Evolutionary conservation across 2,329 filamentous ascomycete genomes (phyloP).

Genomic region (Curvularia hawaiiensis): DNA sequence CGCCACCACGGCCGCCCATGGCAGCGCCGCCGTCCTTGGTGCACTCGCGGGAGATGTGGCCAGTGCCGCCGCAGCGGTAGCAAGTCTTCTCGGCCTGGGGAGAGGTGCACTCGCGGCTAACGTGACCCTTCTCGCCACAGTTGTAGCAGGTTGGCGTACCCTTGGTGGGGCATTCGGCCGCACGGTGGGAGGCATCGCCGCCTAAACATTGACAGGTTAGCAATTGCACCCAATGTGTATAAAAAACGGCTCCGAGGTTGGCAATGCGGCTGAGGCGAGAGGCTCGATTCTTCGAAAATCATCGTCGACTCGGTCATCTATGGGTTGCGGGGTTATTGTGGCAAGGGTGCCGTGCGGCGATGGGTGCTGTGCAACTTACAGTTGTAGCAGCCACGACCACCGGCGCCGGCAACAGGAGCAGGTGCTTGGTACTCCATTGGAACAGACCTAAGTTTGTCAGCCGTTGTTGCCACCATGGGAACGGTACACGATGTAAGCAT

Average conservation of each 20-base stretch:
- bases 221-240: background rate
- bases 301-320: background rate
- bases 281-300: background rate
- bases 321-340: conserved; percentile 8
- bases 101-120: conserved; percentile 84
- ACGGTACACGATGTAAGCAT: conserved; percentile 5
- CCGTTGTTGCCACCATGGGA: conserved; percentile 7
- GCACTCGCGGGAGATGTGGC: conserved; percentile 93
- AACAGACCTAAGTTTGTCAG: conserved; percentile 34
- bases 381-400: conserved; percentile 51
- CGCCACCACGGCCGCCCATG: conserved; percentile 49
- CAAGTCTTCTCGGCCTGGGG: conserved; percentile 82
- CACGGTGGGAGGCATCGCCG: conserved; percentile 56
- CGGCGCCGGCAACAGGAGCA: conserved; percentile 39
- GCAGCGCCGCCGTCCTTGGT: conserved; percentile 57
- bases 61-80: conserved; percentile 77
- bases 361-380: conserved; percentile 36
- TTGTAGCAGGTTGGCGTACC: conserved; percentile 56
- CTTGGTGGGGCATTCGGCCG: conserved; percentile 58
- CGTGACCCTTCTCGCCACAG: conserved; percentile 56
- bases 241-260: background rate
- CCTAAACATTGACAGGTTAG: conserved; percentile 41
- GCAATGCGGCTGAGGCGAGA: background rate
- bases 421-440: conserved; percentile 47
- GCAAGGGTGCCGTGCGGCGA: background rate